These are phyloP conservation scores for Candida gorgasii DNA, from an alignment of 805 yeast genomes.

Conservation along the genomic window DNA sequence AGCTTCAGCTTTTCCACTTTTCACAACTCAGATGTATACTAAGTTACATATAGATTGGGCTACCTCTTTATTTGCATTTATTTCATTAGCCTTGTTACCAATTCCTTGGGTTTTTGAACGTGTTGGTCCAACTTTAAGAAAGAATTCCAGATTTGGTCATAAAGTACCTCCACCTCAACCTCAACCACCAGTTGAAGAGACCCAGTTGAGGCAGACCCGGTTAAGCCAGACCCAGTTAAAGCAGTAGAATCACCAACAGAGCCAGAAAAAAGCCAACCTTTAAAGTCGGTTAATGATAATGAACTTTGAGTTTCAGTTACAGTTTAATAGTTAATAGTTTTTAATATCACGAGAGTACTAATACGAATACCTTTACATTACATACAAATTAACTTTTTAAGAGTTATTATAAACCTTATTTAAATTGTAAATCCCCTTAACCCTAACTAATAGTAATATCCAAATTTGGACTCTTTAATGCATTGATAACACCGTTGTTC, in stretches of 20 bases:
- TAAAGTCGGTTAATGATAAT: background rate
- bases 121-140: constrained; percentile 60
- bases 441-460: constrained; percentile 17
- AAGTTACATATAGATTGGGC: constrained; percentile 81
- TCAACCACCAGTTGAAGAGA: background rate
- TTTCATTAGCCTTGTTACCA: constrained; percentile 69
- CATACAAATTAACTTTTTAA: background rate
- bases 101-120: constrained; percentile 69
- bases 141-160: constrained; percentile 58
- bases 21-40: constrained; percentile 80
- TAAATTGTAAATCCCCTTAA: background rate
- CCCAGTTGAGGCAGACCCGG: no score
- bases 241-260: background rate
- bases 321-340: constrained; percentile 1
- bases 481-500: constrained; percentile 18
- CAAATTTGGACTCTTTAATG: constrained; percentile 17
- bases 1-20: constrained; percentile 81
- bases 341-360: no score
- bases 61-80: constrained; percentile 61
- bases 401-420: no score
- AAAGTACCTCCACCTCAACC: constrained; percentile 37
- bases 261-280: background rate
- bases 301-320: no score
- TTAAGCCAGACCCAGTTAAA: background rate
- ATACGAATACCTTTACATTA: background rate